Evolutionary conservation across 768 basidiomycete species (phyloP), one percentile per base, ranked within the genome.

Genomic region (Boletus fagicola): DNA sequence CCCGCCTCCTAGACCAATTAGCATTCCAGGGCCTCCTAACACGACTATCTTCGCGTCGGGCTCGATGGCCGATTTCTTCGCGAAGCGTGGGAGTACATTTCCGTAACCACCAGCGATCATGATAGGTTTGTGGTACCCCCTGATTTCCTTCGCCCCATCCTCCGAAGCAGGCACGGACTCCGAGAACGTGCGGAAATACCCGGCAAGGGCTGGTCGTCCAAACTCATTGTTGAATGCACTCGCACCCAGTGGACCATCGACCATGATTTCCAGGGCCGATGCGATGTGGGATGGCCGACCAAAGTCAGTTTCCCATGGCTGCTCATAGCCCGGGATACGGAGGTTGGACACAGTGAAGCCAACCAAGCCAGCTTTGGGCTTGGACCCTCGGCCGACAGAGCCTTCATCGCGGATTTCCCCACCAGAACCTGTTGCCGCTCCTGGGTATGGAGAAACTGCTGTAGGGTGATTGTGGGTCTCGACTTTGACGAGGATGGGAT

Each of bases 391-490:
- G 5, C 97, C 97, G 40, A 95, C 93, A 6, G 97, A 89, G 16
- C 96, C 97, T 74, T 99, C 97, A 70, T 99, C 97, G 35, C 97
- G 85, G 62, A 98, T 98, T 75, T 99, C 97, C 11, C 97, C 97
- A 9, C 97, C 97, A 1, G 96, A 98, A 20, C 97, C 97, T 1
- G 97, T 98, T 1, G 96, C 95, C 0, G 97, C 96, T n/a, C 97
- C 97, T 3, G 97, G 93, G 71, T 90, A 98, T 1, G 97, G 97
- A 1, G 97, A 98, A 9, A 98, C 94, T 3, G 96, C 97, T 2
- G 96, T 98, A 4, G 97, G 97, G 67, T 98, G 97, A 69, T 99
- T 99, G 73, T 99, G 97, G 3, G 97, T 99, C 75, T 98, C 97
- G 57, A 98, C 97, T 75, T 99, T 99, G 77, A 94, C 86, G 24